Conservation (phyloP, 1,139 yeast genomes). For the Debaryomycetaceae sp. region DNA sequence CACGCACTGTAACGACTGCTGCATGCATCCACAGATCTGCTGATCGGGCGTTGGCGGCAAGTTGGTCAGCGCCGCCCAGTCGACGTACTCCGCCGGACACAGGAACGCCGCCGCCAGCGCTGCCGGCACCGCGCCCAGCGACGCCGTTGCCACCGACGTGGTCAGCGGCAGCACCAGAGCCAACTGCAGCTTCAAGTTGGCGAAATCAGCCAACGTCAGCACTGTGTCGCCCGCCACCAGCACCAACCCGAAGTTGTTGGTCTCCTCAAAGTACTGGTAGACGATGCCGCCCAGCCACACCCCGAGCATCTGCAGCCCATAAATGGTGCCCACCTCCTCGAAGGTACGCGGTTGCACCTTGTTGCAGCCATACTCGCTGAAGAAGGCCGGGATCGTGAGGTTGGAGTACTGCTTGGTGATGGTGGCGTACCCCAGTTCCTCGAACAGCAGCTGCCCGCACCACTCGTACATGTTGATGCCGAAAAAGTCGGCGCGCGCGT, state of each 20-base stretch:
- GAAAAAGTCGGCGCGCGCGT: slow-evolving; percentile 79
- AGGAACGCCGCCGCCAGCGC: slow-evolving; percentile 15
- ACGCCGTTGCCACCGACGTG: slow-evolving; percentile 20
- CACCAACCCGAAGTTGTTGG: slow-evolving; percentile 77
- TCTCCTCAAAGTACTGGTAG: slow-evolving; percentile 84
- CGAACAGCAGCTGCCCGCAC: slow-evolving; percentile 76
- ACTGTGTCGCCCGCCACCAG: slow-evolving; percentile 35
- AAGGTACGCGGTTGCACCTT: slow-evolving; percentile 58
- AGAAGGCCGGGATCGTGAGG: slow-evolving; percentile 76
- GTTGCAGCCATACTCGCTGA: slow-evolving; percentile 94
- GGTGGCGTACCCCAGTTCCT: slow-evolving; percentile 64
- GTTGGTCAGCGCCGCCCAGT: slow-evolving; percentile 52
- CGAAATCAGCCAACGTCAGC: slow-evolving; percentile 44
- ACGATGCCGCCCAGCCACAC: slow-evolving; percentile 94
- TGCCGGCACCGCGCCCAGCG: slow-evolving; percentile 24
- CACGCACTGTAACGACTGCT: slow-evolving; percentile 46
- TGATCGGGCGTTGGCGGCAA: slow-evolving; percentile 71
- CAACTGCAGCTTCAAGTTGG: slow-evolving; percentile 53
- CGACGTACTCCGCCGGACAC: slow-evolving; percentile 50
- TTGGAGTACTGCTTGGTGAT: slow-evolving; percentile 70
- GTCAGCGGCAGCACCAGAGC: slow-evolving; percentile 45
- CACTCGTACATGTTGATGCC: slow-evolving; percentile 96
- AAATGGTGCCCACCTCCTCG: slow-evolving; percentile 64
- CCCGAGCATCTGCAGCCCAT: slow-evolving; percentile 59
- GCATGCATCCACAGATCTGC: slow-evolving; percentile 55